phyloP scores from a whole-genome alignment of 2,329 filamentous ascomycete species.

The Trichoderma cornu-damae region DNA sequence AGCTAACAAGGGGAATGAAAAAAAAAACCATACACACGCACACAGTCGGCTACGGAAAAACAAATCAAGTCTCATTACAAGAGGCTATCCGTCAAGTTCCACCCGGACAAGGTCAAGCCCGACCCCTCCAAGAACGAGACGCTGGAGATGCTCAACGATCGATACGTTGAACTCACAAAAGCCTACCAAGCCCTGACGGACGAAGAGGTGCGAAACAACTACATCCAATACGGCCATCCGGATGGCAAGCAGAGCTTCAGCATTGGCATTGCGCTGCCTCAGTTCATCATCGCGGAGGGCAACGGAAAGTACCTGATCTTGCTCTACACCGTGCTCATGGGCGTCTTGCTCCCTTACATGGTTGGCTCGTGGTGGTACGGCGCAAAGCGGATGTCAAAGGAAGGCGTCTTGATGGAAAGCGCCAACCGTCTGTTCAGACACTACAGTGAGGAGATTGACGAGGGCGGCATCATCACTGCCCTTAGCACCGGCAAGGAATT shows the following conservation, averaged over 20 bases:
- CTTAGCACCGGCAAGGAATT: constrained; percentile 86
- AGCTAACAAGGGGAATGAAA: neutral
- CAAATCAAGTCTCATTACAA: constrained; percentile 90
- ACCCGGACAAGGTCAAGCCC: constrained; percentile 87
- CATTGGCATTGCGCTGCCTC: constrained; percentile 92
- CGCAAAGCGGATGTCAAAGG: constrained; percentile 85
- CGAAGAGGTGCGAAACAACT: constrained; percentile 96
- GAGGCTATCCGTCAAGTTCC: constrained; percentile 75
- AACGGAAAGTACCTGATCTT: constrained; percentile 94
- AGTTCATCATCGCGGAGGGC: constrained; percentile 86
- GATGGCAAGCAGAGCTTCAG: constrained; percentile 98
- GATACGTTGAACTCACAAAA: constrained; percentile 93
- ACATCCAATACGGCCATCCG: constrained; percentile 89
- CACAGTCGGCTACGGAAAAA: constrained; percentile 74
- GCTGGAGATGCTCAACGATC: constrained; percentile 72
- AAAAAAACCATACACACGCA: too few species aligned
- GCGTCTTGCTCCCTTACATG: constrained; percentile 83
- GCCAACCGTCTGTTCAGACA: constrained; percentile 93
- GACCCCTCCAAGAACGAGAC: constrained; percentile 88
- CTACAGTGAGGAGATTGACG: constrained; percentile 78
- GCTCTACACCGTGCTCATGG: constrained; percentile 81
- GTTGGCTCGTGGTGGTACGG: constrained; percentile 99
- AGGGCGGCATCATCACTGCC: constrained; percentile 72
- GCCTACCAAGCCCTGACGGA: constrained; percentile 97
- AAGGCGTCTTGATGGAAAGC: constrained; percentile 86